Evolutionary conservation across 1,284 basidiomycete genomes (phyloP).

Genomic region (Volvariella volvacea): DNA sequence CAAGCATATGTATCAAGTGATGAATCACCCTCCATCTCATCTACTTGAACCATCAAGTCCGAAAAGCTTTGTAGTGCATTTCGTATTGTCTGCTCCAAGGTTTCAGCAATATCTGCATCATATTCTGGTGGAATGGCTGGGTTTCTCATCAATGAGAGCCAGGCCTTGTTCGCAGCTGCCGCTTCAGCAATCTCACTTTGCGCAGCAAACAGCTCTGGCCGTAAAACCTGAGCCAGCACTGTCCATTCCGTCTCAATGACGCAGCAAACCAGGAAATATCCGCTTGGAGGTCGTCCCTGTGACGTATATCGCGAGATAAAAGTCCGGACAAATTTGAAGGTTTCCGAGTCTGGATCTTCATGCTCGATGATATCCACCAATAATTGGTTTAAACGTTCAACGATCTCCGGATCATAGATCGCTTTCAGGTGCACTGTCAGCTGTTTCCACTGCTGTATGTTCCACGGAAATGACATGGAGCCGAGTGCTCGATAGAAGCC

Average conservation of each 20-base stretch:
- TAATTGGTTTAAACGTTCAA: conserved; percentile 65
- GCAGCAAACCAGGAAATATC: conserved; percentile 84
- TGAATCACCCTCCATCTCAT: conserved; percentile 74
- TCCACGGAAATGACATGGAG: conserved; percentile 73
- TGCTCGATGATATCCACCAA: conserved; percentile 54
- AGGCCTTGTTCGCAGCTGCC: conserved; percentile 75
- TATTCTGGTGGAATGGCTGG: conserved; percentile 35
- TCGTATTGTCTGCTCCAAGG: conserved; percentile 43
- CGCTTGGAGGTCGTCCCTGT: conserved; percentile 73
- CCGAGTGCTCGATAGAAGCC: conserved; percentile 84
- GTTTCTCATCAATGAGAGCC: conserved; percentile 59
- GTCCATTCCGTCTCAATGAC: conserved; percentile 82
- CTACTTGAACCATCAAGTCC: conserved; percentile 67
- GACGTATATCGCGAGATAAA: conserved; percentile 75
- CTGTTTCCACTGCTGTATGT: conserved; percentile 55
- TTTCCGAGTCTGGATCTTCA: conserved; percentile 45
- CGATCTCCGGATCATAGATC: conserved; percentile 53
- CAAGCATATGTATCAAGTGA: conserved; percentile 78
- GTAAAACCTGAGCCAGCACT: conserved; percentile 70
- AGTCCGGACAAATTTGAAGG: conserved; percentile 55
- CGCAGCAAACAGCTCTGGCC: conserved; percentile 28
- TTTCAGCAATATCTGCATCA: conserved; percentile 32
- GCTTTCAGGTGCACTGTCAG: conserved; percentile 48
- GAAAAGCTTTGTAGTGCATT: conserved; percentile 69
- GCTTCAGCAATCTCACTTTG: conserved; percentile 51